These are phyloP conservation scores for Dissoconium aciculare DNA, from an alignment of 2,329 filamentous ascomycete genomes.

Conservation along the genomic window DNA sequence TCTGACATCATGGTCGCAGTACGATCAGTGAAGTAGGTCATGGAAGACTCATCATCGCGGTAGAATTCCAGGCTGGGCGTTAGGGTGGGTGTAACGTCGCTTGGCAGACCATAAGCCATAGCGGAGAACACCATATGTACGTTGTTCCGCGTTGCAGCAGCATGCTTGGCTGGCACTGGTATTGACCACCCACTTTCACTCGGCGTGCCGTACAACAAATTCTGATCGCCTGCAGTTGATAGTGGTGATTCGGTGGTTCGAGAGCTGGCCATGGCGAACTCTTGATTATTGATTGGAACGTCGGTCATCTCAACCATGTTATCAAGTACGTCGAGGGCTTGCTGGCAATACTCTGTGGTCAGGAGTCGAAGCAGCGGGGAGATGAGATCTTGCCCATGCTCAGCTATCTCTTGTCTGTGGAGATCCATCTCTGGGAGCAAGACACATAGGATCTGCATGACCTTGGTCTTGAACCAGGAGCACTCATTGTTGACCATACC, in stretches of 20 bases:
- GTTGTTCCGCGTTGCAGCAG: constrained; percentile 70
- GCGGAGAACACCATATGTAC: constrained; percentile 95
- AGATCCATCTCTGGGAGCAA: constrained; percentile 86
- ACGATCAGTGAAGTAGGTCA: constrained; percentile 57
- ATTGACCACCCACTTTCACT: constrained; percentile 95
- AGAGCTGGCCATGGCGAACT: constrained; percentile 79
- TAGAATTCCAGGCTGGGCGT: constrained; percentile 89
- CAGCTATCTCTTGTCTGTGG: constrained; percentile 75
- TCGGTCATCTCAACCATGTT: constrained; percentile 90
- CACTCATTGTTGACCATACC: constrained; percentile 79
- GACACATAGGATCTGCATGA: constrained; percentile 75
- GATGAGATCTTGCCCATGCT: constrained; percentile 85
- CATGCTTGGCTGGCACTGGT: constrained; percentile 79
- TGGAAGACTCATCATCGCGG: constrained; percentile 62
- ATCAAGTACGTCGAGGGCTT: constrained; percentile 81
- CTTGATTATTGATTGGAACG: constrained; percentile 75
- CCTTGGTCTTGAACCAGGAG: constrained; percentile 82
- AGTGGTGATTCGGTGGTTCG: constrained; percentile 70
- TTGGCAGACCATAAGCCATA: constrained; percentile 24
- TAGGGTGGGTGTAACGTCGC: constrained; percentile 35
- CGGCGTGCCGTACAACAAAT: constrained; percentile 91
- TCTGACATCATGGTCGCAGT: constrained; percentile 91
- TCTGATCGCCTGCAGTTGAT: no score
- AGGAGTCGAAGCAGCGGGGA: constrained; percentile 78
- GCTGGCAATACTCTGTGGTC: constrained; percentile 85